Evolutionary conservation across 352 stramenopile genomes (phyloP).

Genomic region (Phytopythium litorale): DNA sequence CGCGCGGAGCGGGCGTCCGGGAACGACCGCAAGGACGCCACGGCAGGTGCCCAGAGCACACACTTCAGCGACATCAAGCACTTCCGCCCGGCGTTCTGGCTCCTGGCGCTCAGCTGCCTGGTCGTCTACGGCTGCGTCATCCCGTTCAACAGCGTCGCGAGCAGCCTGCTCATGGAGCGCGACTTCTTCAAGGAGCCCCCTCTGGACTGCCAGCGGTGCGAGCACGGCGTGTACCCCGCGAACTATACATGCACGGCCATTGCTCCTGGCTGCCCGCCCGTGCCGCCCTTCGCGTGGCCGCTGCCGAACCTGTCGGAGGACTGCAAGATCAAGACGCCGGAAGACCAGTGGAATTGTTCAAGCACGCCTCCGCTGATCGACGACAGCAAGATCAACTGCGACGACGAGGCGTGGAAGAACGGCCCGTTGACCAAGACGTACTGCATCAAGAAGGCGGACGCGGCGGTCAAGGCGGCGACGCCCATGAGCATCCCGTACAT

Average conservation of each 20-base stretch:
- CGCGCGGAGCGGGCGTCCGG: constrained; percentile 34
- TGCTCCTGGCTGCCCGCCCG: constrained; percentile 41
- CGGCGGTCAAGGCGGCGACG: constrained; percentile 63
- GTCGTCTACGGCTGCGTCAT: constrained; percentile 93
- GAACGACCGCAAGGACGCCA: constrained; percentile 17
- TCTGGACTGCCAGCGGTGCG: constrained; percentile 43
- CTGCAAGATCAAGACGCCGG: constrained; percentile 59
- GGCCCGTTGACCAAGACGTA: constrained; percentile 54
- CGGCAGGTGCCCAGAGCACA: constrained; percentile 36
- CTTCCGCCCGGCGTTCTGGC: constrained; percentile 86
- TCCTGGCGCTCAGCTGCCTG: constrained; percentile 88
- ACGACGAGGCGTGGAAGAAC: constrained; percentile 65
- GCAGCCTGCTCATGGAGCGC: constrained; percentile 89
- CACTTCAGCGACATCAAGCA: constrained; percentile 72
- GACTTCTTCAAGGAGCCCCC: constrained; percentile 83
- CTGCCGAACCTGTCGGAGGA: constrained; percentile 64
- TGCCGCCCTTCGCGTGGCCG: constrained; percentile 73
- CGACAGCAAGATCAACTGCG: constrained; percentile 73
- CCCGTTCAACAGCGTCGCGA: constrained; percentile 93
- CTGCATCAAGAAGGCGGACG: constrained; percentile 57
- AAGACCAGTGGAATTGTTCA: constrained; percentile 59
- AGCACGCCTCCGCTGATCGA: constrained; percentile 55
- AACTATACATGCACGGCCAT: constrained; percentile 50
- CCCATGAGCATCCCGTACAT: constrained; percentile 93
- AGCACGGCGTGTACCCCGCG: constrained; percentile 49